These are phyloP conservation scores for Paracamarosporium sp. DNA, from an alignment of 2,329 filamentous ascomycete genomes.

Conservation along the genomic window DNA sequence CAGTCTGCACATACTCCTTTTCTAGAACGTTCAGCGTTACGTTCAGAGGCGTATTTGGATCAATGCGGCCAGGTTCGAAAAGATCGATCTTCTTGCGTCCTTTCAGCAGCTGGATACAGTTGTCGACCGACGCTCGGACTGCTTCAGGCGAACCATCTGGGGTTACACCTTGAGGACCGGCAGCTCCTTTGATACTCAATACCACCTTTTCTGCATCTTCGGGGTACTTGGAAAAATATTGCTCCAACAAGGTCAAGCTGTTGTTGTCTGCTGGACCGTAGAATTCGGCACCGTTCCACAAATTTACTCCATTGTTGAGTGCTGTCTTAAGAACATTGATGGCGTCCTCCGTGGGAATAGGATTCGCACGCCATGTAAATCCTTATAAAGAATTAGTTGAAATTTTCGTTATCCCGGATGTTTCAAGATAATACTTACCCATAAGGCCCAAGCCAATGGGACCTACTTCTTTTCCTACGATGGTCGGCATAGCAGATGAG, in stretches of 20 bases:
- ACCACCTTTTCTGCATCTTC: constrained; percentile 53
- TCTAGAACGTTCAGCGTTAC: constrained; percentile 41
- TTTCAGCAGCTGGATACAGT: constrained; percentile 46
- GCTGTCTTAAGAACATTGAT: constrained; percentile 48
- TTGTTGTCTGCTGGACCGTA: constrained; percentile 52
- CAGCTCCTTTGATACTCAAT: constrained; percentile 53
- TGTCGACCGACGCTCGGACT: constrained; percentile 46
- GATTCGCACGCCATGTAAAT: constrained; percentile 41
- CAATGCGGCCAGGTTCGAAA: constrained; percentile 48
- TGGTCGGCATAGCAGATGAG: constrained; percentile 6
- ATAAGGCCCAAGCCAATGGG: constrained; percentile 51
- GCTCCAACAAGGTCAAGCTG: constrained; percentile 50
- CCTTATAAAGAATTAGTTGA: neutral
- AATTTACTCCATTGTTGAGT: constrained; percentile 42
- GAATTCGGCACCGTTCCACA: constrained; percentile 54
- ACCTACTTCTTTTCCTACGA: constrained; percentile 30
- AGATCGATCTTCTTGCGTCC: constrained; percentile 49
- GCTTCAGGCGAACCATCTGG: constrained; percentile 45
- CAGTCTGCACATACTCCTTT: constrained; percentile 18
- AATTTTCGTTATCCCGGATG: too few species aligned
- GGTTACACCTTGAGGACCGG: constrained; percentile 27
- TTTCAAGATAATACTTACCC: constrained; percentile 23
- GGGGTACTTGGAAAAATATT: constrained; percentile 57
- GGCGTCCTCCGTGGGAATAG: constrained; percentile 27
- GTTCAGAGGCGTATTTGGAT: constrained; percentile 47